Conservation (phyloP, 345 rosid species). For the Salix suchowensis region DNA sequence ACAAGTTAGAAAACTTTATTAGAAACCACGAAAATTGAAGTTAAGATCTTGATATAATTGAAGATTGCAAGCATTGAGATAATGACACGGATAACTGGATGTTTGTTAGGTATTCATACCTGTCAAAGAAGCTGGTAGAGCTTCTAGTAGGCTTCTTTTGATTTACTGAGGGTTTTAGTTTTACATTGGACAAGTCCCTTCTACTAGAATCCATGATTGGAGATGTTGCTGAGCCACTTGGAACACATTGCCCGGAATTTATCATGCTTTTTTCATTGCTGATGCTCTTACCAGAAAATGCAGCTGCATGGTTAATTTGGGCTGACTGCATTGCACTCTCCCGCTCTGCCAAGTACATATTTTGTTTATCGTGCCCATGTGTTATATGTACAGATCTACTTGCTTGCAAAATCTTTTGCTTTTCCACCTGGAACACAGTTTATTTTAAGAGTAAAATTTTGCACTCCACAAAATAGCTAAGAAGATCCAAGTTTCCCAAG, state of each 20-base stretch:
- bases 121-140: slow-evolving; percentile 68
- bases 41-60: neutral
- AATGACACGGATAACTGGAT: neutral
- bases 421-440: slow-evolving; percentile 61
- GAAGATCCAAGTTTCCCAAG: neutral
- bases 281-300: neutral
- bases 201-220: slow-evolving; percentile 26
- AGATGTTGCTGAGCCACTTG: slow-evolving; percentile 27
- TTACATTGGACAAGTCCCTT: slow-evolving; percentile 24
- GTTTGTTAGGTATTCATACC: slow-evolving; percentile 37
- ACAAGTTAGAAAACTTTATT: neutral
- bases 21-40: neutral
- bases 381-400: slow-evolving; percentile 37
- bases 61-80: neutral
- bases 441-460: neutral
- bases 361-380: slow-evolving; percentile 36
- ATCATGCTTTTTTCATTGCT: slow-evolving; percentile 23
- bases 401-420: slow-evolving; percentile 72
- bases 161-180: slow-evolving; percentile 32
- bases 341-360: slow-evolving; percentile 21
- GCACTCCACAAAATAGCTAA: neutral
- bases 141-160: slow-evolving; percentile 40
- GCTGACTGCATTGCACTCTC: slow-evolving; percentile 11
- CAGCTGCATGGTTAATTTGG: slow-evolving; percentile 9
- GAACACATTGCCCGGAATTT: slow-evolving; percentile 25